phyloP scores from a whole-genome alignment of 2,329 filamentous ascomycete species.

The Alternaria triticina region DNA sequence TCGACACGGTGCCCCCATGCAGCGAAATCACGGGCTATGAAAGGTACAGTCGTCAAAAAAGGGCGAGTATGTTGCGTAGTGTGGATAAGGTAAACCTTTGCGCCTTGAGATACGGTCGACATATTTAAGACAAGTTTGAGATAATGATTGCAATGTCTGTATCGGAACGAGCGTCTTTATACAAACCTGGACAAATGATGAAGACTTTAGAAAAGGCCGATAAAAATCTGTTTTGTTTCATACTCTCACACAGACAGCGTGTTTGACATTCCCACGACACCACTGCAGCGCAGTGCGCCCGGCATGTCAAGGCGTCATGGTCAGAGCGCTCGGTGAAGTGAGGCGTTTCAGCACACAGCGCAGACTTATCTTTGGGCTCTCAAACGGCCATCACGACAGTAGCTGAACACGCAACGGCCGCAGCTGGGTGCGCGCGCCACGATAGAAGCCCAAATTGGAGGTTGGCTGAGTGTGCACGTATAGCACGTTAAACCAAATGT shows the following conservation, averaged over 20 bases:
- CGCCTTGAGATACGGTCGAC: not conserved
- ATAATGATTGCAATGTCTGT: not conserved
- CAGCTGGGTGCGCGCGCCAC: not conserved
- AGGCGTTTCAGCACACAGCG: not conserved
- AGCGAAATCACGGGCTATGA: slow-evolving; percentile 24
- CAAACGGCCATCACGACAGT: not conserved
- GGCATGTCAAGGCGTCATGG: not conserved
- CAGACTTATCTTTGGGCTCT: not conserved
- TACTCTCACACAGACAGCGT: not conserved
- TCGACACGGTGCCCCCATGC: slow-evolving; percentile 23
- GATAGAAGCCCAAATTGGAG: not conserved
- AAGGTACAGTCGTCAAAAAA: slow-evolving; percentile 19
- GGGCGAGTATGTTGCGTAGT: slow-evolving; percentile 6
- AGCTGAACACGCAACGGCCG: not conserved
- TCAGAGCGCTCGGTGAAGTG: not conserved
- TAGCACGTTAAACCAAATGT: not conserved
- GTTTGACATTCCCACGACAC: not conserved
- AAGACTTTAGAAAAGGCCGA: not conserved
- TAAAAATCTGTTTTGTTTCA: not conserved
- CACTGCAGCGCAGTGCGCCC: not conserved
- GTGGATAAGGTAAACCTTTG: slow-evolving; percentile 19
- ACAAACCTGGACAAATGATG: not conserved
- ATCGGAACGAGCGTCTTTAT: not conserved
- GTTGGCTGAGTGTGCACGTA: not conserved
- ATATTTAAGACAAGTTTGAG: not conserved